Conservation (phyloP, 2,329 filamentous ascomycete genomes). For the Colletotrichum coccodes region DNA sequence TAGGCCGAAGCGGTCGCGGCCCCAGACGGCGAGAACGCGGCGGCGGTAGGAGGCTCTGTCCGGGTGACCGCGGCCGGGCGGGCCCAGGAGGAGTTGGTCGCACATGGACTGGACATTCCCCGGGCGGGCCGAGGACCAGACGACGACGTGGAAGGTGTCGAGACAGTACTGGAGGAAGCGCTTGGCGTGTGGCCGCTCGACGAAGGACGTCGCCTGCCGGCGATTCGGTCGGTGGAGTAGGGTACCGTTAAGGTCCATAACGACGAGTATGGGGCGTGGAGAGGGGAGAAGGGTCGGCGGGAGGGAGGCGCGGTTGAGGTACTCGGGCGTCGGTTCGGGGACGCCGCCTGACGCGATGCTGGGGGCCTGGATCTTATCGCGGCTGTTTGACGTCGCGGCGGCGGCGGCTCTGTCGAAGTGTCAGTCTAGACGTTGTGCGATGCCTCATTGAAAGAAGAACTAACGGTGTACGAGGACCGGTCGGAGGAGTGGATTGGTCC, state of each 20-base stretch:
- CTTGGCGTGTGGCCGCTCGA: slow-evolving; percentile 73
- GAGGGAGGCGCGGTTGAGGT: slow-evolving; percentile 65
- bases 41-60: slow-evolving; percentile 54
- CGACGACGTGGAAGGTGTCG: slow-evolving; percentile 79
- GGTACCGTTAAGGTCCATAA: slow-evolving; percentile 95
- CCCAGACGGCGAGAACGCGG: slow-evolving; percentile 78
- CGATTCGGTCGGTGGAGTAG: slow-evolving; percentile 77
- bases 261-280: slow-evolving; percentile 77
- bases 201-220: slow-evolving; percentile 59
- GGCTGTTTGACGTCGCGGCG: background rate
- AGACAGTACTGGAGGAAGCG: slow-evolving; percentile 81
- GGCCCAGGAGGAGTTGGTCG: slow-evolving; percentile 64
- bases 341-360: slow-evolving; percentile 63
- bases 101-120: slow-evolving; percentile 79
- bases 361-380: slow-evolving; percentile 37
- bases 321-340: slow-evolving; percentile 69
- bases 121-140: slow-evolving; percentile 89
- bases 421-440: background rate
- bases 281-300: slow-evolving; percentile 51
- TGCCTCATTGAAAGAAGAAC: background rate
- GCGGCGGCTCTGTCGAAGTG: background rate
- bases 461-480: slow-evolving; percentile 5
- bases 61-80: background rate
- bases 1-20: slow-evolving; percentile 79
- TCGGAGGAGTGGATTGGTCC: background rate